A percentile compares a stretch with the other conserved stretches of the same genome.
Evolutionary conservation across 129 eudicot species (phyloP).

Genomic region (Solidago caesia): DNA sequence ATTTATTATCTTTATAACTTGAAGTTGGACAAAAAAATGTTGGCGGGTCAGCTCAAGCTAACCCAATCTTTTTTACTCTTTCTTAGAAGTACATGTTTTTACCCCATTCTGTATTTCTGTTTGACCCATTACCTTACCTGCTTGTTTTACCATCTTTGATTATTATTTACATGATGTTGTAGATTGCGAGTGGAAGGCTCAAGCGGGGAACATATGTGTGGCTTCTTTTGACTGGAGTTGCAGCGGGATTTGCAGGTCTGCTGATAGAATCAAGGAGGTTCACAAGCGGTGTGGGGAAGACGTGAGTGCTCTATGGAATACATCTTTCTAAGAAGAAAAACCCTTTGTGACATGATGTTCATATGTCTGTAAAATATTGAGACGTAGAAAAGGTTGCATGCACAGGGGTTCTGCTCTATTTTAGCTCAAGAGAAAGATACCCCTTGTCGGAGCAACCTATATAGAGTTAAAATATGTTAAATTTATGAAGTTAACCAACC

Average conservation of each 20-base stretch:
- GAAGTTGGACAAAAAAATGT: no score
- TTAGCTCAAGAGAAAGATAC: constrained; percentile 40
- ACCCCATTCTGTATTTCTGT: no score
- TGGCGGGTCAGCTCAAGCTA: no score
- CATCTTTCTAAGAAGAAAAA: constrained; percentile 37
- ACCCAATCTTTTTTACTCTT: no score
- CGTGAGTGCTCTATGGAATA: constrained; percentile 61
- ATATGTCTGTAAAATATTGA: constrained; percentile 12
- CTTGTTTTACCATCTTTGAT: background rate
- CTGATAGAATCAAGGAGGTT: constrained; percentile 80
- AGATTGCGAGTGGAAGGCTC: constrained; percentile 99
- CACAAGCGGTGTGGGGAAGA: constrained; percentile 91
- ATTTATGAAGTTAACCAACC: constrained; percentile 11
- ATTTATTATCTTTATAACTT: no score
- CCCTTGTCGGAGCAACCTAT: constrained; percentile 23
- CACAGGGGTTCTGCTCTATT: constrained; percentile 34
- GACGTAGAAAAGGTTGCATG: constrained; percentile 21
- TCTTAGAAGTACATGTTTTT: no score
- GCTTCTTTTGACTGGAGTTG: constrained; percentile 96
- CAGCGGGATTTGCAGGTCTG: constrained; percentile 84
- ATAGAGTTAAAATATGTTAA: constrained; percentile 18
- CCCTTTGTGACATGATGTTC: constrained; percentile 12
- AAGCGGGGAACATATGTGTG: constrained; percentile 86
- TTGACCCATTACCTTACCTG: no score
- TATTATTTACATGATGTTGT: constrained; percentile 13